Evolutionary conservation across 23 red algal genomes (phyloP).

Genomic region (Cyanidium caldarium): DNA sequence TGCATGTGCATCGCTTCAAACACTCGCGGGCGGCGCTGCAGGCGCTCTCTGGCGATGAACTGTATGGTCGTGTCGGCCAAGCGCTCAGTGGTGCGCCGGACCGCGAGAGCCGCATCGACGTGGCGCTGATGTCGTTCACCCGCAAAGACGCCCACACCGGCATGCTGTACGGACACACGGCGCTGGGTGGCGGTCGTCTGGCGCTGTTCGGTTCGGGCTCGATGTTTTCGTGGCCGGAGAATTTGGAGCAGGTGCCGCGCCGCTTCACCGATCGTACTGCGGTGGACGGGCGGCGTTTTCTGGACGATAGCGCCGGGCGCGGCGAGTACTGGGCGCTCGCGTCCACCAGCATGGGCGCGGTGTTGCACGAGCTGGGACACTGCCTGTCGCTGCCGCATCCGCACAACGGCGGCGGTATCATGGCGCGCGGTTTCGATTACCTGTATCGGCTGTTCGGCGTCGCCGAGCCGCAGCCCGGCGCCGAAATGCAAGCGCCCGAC

Average conservation of each 20-base stretch:
- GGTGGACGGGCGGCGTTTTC: conserved; percentile 6
- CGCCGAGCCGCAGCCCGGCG: neutral
- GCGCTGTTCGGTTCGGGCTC: conserved; percentile 33
- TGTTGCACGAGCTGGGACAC: conserved; percentile 42
- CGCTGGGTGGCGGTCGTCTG: conserved; percentile 32
- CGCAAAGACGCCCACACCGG: neutral
- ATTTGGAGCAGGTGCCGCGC: neutral
- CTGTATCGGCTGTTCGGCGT: conserved; percentile 29
- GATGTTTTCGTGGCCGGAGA: conserved; percentile 31
- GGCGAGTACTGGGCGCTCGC: conserved; percentile 15
- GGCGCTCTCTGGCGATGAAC: conserved; percentile 6
- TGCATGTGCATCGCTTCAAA: neutral
- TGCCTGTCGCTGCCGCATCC: conserved; percentile 53
- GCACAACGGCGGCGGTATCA: conserved; percentile 34
- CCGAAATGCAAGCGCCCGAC: neutral
- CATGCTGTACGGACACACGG: conserved; percentile 21
- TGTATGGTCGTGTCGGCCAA: conserved; percentile 7
- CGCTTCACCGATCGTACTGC: conserved; percentile 20
- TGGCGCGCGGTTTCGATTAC: conserved; percentile 45
- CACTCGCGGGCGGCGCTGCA: neutral
- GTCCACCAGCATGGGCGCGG: conserved; percentile 33
- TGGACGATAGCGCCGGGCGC: conserved; percentile 33
- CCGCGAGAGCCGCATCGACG: conserved; percentile 28
- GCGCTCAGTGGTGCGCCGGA: neutral
- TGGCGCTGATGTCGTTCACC: conserved; percentile 55